Percentiles rank a stretch among this genome's conserved stretches.
Evolutionary conservation across 2,329 filamentous ascomycete species (phyloP).

Genomic region (Kalmusia sp.): DNA sequence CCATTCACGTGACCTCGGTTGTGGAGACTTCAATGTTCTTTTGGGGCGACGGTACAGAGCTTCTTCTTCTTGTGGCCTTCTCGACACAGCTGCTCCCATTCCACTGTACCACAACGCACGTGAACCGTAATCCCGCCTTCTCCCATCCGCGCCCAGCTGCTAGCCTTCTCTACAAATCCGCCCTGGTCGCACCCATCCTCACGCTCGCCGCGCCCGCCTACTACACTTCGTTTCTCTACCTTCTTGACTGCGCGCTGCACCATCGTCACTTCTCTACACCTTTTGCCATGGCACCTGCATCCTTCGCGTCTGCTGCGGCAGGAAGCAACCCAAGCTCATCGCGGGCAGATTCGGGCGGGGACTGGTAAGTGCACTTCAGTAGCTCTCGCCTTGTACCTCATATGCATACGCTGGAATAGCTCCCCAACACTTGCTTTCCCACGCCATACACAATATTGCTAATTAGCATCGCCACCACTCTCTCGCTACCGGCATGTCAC

Average conservation of each 20-base stretch:
- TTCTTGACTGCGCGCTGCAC: conserved; percentile 4
- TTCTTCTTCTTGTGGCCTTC: conserved; percentile 22
- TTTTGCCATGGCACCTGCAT: conserved; percentile 55
- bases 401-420: conserved; percentile 3
- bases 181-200: conserved; percentile 29
- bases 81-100: conserved; percentile 27
- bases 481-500: conserved; percentile 17
- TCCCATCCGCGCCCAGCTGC: conserved; percentile 25
- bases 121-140: conserved; percentile 17
- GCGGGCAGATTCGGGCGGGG: conserved; percentile 52
- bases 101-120: conserved; percentile 25
- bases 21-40: conserved; percentile 15
- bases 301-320: conserved; percentile 59
- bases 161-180: conserved; percentile 25
- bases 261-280: conserved; percentile 7
- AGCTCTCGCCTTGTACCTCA: conserved; percentile 16
- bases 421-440: conserved; percentile 18
- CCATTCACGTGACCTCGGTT: conserved; percentile 17
- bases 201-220: conserved; percentile 30
- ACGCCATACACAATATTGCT: conserved; percentile 17
- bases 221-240: conserved; percentile 14
- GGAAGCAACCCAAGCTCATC: conserved; percentile 50
- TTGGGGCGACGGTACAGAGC: conserved; percentile 18
- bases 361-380: conserved; percentile 54
- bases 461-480: conserved; percentile 8